Evolutionary conservation across 305 asterid species (phyloP), one percentile per base, ranked within the genome.

Genomic region (Salvia sclarea): DNA sequence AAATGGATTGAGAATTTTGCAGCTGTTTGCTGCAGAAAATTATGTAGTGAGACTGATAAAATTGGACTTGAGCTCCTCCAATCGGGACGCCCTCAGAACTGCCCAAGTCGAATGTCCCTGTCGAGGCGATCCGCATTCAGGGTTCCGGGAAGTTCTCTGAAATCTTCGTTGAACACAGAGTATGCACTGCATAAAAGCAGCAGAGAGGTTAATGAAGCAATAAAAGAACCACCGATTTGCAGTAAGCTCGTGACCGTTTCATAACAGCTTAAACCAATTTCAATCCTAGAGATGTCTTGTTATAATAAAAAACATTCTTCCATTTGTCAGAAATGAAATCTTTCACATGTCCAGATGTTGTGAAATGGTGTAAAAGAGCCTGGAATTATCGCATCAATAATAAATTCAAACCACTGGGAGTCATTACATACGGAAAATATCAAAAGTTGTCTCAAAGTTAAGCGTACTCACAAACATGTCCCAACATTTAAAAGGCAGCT

Each of bases 111-210:
- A 30, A 92, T 90, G 81, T 90, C 98, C 81, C 93, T 84, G 69
- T 92, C 98, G 1, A 92, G 83, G 31, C 89, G 96, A 40, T 88
- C 96, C 13, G 98, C 98, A 28, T 90, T 92, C 35, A 92, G 87
- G 35, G 98, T 92, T 37, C 98, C 97, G 6, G 98, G 97, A 58
- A 92, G 88, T 76, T 92, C 98, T 79, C 95, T 79, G 70, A 92
- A 92, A 78, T 85, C 94, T 71, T 92, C 97, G 50, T 92, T 92
- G 87, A 92, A 92, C 64, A 90, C 62, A 28, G 98, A 92, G 76
- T 92, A 92, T 58, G 98, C 98, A 81, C 98, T 92, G 97, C 85
- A 77, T 21, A 77, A 66, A 35, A 54, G 60, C 66, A 76, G 60
- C 43, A 43, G 28, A 16, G 9, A 65, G 61, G 33, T 20, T 33